Base-by-base conservation (phyloP, 169 alveolate species). In the Cryptosporidium tyzzeri region DNA sequence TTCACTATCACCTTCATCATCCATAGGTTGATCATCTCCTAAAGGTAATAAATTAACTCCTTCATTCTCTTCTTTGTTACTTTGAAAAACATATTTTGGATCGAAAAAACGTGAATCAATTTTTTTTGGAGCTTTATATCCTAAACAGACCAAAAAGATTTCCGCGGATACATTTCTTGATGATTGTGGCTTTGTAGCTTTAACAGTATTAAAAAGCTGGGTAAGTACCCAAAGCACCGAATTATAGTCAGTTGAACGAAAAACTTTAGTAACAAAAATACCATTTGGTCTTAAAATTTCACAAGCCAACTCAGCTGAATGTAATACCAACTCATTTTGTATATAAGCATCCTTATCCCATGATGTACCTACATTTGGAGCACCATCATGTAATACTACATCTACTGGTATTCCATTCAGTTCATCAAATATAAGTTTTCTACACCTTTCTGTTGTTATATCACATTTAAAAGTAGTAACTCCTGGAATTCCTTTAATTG, bases 341-440 rank as follows among this genome's bases (percentile, higher is more conserved):
- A 95, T 94, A 92, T 95, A 99, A 14, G 99, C 99, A 94, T 99
- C 99, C 87, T 95, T 95, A 26, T 97, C 94, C 99, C 99, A 99
- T 85, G 97, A 96, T 5, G 98, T 96, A 61, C 99, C 99, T 85
- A 99, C 99, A 93, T 99, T 99, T 16, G 99, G 99, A 21, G 99
- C 99, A 16, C 99, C 99, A 93, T 99, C 99, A 91, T 99, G 99
- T 10, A 99, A 94, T 10, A 99, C 98, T 16, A 98, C 98, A 94
- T 98, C 99, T 29, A 97, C 99, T 91, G 97, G 96, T 61, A 94
- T 93, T 62, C 96, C 98, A 93, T 95, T 87, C 44, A 91, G 69
- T 39, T 80, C 80, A 71, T 67, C 75, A 70, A 48, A 86, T 16
- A 93, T 91, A 70, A 91, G 59, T 69, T 75, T 84, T 86, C 91